phyloP scores from a whole-genome alignment of 768 basidiomycete species.

The Leucocoprinus sp. region DNA sequence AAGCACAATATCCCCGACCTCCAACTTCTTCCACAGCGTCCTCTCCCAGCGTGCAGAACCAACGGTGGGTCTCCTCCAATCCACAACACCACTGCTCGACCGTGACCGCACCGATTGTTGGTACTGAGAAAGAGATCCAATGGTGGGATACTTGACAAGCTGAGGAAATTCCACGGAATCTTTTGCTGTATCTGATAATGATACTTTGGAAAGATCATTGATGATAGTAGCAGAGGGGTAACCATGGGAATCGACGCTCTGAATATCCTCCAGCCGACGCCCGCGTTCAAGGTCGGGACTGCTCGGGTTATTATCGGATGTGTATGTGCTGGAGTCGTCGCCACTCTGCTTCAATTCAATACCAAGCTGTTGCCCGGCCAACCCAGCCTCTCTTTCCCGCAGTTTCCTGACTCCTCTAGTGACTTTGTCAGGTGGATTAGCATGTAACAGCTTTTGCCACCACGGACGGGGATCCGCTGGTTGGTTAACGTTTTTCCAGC shows the following conservation, averaged over 20 bases:
- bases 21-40: constrained; percentile 97
- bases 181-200: constrained; percentile 30
- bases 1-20: constrained; percentile 93
- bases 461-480: constrained; percentile 68
- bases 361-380: constrained; percentile 49
- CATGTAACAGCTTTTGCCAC: constrained; percentile 63
- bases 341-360: constrained; percentile 53
- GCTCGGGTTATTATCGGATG: constrained; percentile 33
- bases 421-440: constrained; percentile 67
- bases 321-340: constrained; percentile 32
- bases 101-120: constrained; percentile 51
- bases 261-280: constrained; percentile 57
- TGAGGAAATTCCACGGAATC: constrained; percentile 26
- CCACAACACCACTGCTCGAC: constrained; percentile 65
- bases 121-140: constrained; percentile 40
- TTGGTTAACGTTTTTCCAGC: constrained; percentile 87
- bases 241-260: constrained; percentile 55
- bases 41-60: constrained; percentile 87
- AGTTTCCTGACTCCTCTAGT: constrained; percentile 82
- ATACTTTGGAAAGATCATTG: constrained; percentile 26
- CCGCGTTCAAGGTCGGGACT: constrained; percentile 35
- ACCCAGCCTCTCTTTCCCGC: constrained; percentile 67
- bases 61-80: constrained; percentile 58
- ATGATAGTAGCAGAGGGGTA: constrained; percentile 46
- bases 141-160: constrained; percentile 6